Percentiles rank a stretch among this genome's conserved stretches.
Conservation (phyloP, 2,329 filamentous ascomycete species). For the Ophiostoma himal-ulmi region DNA sequence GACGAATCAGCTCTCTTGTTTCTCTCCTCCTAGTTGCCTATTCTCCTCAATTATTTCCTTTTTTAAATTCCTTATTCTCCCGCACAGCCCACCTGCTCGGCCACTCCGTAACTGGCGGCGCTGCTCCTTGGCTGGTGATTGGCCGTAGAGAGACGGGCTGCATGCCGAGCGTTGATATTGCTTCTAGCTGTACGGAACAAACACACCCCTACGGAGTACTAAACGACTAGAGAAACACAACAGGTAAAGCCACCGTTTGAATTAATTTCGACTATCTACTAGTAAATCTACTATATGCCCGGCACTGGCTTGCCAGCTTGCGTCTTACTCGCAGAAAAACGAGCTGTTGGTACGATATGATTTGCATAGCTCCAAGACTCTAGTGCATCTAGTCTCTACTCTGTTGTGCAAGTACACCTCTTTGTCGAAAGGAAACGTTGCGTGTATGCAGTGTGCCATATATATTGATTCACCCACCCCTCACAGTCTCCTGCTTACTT, state of each 20-base stretch:
- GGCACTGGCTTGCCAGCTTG: neutral
- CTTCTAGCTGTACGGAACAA: too few relatives aligned
- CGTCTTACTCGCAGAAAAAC: conserved; percentile 10
- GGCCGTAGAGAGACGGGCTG: neutral
- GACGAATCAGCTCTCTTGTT: conserved; percentile 1
- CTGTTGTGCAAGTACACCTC: neutral
- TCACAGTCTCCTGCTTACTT: neutral
- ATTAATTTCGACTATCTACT: neutral
- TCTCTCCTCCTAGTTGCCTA: neutral
- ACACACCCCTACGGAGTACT: too few relatives aligned
- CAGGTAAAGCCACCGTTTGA: neutral
- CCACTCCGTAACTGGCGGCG: conserved; percentile 5
- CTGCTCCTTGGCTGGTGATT: neutral
- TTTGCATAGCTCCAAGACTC: neutral
- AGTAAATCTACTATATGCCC: neutral
- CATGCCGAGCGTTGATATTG: neutral
- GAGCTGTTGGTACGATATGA: neutral
- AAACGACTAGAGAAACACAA: neutral
- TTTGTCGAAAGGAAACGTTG: neutral
- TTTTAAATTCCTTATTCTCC: neutral
- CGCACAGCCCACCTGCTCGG: conserved; percentile 4
- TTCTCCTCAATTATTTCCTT: neutral
- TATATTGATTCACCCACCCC: conserved; percentile 5
- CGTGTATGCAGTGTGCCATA: conserved; percentile 11
- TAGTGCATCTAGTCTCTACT: neutral